Evolutionary conservation across 371 early-diverging fungal species (phyloP).

Genomic region (Mucor piriformis): DNA sequence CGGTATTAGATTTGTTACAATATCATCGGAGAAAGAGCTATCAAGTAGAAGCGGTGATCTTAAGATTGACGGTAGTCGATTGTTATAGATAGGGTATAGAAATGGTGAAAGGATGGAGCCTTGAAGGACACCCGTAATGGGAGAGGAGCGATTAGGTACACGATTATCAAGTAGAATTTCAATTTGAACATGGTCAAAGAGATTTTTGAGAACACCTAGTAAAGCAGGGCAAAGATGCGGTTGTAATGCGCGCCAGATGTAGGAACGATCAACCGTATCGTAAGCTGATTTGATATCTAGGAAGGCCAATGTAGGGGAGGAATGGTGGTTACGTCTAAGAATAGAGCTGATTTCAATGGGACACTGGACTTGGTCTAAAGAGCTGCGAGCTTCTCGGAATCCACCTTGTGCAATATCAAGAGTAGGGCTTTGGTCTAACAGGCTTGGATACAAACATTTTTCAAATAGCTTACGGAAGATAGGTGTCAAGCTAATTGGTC

Average conservation of each 20-base stretch:
- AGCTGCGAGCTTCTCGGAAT: constrained; percentile 7
- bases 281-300: constrained; percentile 31
- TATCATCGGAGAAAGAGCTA: too few relatives aligned
- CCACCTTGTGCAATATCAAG: constrained; percentile 29
- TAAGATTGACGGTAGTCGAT: constrained; percentile 23
- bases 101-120: constrained; percentile 31
- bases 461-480: constrained; percentile 5
- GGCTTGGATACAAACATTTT: neutral
- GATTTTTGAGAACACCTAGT: constrained; percentile 4
- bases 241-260: neutral
- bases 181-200: constrained; percentile 18
- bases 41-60: too few relatives aligned
- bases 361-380: constrained; percentile 17
- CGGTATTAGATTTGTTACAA: too few relatives aligned
- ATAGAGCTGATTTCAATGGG: constrained; percentile 11
- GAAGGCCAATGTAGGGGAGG: constrained; percentile 16
- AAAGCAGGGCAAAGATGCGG: neutral
- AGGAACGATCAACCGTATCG: constrained; percentile 20
- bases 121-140: constrained; percentile 29
- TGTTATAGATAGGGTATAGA: constrained; percentile 28
- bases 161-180: constrained; percentile 9
- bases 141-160: constrained; percentile 4
- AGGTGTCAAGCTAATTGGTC: constrained; percentile 7
- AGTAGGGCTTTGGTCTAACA: neutral
- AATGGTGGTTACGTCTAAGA: neutral